Evolutionary conservation across 2,329 filamentous ascomycete genomes (phyloP).

Genomic region (Exophiala spinifera): DNA sequence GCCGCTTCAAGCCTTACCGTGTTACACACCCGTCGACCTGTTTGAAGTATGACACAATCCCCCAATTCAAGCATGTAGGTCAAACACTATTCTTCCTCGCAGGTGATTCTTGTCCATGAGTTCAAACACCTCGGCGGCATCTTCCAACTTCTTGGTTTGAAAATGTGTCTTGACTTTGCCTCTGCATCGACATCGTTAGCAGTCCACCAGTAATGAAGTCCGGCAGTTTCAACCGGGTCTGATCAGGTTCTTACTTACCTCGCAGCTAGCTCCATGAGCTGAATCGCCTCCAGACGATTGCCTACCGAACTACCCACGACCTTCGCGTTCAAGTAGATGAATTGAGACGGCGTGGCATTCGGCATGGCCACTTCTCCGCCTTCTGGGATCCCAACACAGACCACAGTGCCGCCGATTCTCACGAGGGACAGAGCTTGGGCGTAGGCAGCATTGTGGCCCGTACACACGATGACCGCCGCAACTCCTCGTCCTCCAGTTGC

Average conservation of each 20-base stretch:
- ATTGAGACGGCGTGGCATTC: conserved; percentile 39
- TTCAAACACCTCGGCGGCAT: conserved; percentile 44
- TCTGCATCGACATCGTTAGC: conserved; percentile 25
- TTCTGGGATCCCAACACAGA: conserved; percentile 53
- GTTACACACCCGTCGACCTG: too few relatives aligned
- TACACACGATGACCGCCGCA: conserved; percentile 58
- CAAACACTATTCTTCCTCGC: conserved; percentile 47
- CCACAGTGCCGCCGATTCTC: conserved; percentile 48
- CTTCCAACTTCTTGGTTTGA: conserved; percentile 46
- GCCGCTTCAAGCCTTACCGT: too few relatives aligned
- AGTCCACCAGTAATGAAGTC: neutral
- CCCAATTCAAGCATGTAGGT: conserved; percentile 31
- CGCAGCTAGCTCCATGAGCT: conserved; percentile 47
- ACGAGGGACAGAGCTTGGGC: conserved; percentile 47
- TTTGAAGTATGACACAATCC: neutral
- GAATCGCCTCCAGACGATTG: conserved; percentile 48
- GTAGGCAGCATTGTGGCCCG: conserved; percentile 49
- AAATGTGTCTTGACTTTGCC: conserved; percentile 46
- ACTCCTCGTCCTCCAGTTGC: conserved; percentile 58
- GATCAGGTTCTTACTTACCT: conserved; percentile 3
- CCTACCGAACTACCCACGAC: conserved; percentile 52
- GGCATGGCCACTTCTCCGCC: conserved; percentile 44
- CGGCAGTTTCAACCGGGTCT: too few relatives aligned
- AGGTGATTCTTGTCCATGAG: conserved; percentile 43
- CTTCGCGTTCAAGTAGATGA: conserved; percentile 42